phyloP scores from a whole-genome alignment of 345 rosid genomes.

The Trapa incisa region DNA sequence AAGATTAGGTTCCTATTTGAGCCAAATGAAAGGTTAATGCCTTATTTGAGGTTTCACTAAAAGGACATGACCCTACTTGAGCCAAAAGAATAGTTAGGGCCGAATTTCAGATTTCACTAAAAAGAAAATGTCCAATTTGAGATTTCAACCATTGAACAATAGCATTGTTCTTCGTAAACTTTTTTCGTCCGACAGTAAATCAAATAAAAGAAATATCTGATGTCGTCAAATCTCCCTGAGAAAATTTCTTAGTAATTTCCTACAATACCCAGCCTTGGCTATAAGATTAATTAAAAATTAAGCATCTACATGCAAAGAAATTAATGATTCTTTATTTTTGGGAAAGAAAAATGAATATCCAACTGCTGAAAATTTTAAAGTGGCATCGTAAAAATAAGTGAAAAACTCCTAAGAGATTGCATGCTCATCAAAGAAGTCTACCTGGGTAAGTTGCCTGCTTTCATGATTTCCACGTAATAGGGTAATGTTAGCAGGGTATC shows the following conservation, averaged over 20 bases:
- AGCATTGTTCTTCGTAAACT: no score
- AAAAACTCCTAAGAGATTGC: neutral
- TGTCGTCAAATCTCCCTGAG: neutral
- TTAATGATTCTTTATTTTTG: neutral
- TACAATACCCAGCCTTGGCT: neutral
- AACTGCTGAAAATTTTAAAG: neutral
- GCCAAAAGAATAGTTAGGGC: no score
- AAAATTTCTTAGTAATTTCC: neutral
- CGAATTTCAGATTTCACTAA: no score
- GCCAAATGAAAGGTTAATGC: no score
- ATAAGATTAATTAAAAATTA: neutral
- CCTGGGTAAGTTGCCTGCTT: conserved; percentile 99
- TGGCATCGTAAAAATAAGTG: neutral
- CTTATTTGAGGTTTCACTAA: no score
- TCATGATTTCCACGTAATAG: conserved; percentile 99
- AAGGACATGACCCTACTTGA: no score
- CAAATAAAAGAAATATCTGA: no score
- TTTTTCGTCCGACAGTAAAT: no score
- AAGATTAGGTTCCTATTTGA: no score
- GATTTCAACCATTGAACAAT: no score
- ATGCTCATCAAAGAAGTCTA: conserved; percentile 12
- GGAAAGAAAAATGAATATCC: neutral
- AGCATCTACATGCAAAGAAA: neutral
- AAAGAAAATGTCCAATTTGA: no score
- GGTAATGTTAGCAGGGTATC: conserved; percentile 95